These are phyloP conservation scores for Globisporangium paroecandrum DNA, from an alignment of 352 stramenopile species.

Conservation along the genomic window DNA sequence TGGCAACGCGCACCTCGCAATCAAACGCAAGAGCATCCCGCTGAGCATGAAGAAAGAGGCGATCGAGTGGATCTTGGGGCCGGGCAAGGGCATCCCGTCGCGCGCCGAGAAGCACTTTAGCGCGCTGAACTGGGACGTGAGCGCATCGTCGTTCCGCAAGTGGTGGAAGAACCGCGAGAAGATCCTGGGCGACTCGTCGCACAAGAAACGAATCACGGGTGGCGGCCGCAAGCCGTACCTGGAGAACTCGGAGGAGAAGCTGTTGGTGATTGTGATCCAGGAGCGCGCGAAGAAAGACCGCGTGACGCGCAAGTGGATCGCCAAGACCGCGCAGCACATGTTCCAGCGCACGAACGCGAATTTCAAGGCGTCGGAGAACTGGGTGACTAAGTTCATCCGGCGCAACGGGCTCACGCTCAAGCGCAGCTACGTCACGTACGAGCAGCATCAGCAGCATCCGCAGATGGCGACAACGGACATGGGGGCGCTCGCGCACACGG, in stretches of 20 bases:
- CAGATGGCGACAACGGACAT: neutral
- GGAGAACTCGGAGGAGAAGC: slow-evolving; percentile 62
- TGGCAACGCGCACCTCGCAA: slow-evolving; percentile 9
- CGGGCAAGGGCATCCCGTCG: slow-evolving; percentile 64
- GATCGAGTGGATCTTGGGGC: slow-evolving; percentile 76
- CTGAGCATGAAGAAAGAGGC: slow-evolving; percentile 83
- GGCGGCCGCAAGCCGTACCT: slow-evolving; percentile 71
- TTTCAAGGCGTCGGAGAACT: slow-evolving; percentile 82
- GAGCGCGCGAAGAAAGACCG: slow-evolving; percentile 74
- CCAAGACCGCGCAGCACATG: slow-evolving; percentile 81
- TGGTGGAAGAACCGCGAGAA: slow-evolving; percentile 86
- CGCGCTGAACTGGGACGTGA: slow-evolving; percentile 69
- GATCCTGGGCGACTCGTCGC: slow-evolving; percentile 64
- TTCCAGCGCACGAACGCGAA: slow-evolving; percentile 67
- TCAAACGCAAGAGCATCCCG: slow-evolving; percentile 73
- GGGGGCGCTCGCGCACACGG: slow-evolving; percentile 13
- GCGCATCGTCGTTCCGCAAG: slow-evolving; percentile 73
- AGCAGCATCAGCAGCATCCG: slow-evolving; percentile 33
- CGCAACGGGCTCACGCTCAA: slow-evolving; percentile 75
- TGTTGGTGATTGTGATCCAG: slow-evolving; percentile 74
- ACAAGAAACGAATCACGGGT: slow-evolving; percentile 70
- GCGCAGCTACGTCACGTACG: slow-evolving; percentile 73
- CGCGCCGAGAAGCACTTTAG: slow-evolving; percentile 74
- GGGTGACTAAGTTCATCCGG: slow-evolving; percentile 82
- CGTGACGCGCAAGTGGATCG: slow-evolving; percentile 81